Evolutionary conservation across 1,139 yeast species (phyloP).

Genomic region (Hanseniaspora uvarum): DNA sequence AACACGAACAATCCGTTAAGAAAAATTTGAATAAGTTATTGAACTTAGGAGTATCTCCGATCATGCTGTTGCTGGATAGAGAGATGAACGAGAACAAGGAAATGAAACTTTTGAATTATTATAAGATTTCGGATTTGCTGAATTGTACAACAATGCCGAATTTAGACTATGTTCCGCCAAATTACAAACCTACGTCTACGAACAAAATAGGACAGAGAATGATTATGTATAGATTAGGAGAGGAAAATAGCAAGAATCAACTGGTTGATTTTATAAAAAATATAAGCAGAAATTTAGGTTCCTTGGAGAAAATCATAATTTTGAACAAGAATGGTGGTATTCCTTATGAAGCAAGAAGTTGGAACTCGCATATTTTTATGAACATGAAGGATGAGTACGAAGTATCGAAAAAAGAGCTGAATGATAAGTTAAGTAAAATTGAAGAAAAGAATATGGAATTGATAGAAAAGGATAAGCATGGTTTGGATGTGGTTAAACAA

Average conservation of each 20-base stretch:
- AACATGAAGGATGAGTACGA: slow-evolving; percentile 75
- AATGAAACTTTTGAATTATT: slow-evolving; percentile 19
- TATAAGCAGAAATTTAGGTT: slow-evolving; percentile 30
- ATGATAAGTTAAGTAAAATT: slow-evolving; percentile 19
- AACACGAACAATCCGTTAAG: not conserved
- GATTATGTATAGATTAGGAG: slow-evolving; percentile 23
- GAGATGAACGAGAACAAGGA: slow-evolving; percentile 18
- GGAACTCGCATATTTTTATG: slow-evolving; percentile 78
- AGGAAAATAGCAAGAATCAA: not conserved
- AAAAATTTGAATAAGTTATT: not conserved
- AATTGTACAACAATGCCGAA: slow-evolving; percentile 17
- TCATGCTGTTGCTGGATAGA: not conserved
- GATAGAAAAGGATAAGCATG: slow-evolving; percentile 42
- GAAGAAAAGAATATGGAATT: not conserved
- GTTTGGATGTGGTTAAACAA: slow-evolving; percentile 36
- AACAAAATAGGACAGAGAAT: slow-evolving; percentile 19
- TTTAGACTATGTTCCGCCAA: slow-evolving; percentile 28
- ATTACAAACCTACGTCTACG: slow-evolving; percentile 24
- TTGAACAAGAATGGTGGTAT: slow-evolving; percentile 81
- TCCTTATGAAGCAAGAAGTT: slow-evolving; percentile 72
- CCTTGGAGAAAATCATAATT: slow-evolving; percentile 70
- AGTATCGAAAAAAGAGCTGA: slow-evolving; percentile 35
- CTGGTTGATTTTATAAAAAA: slow-evolving; percentile 18
- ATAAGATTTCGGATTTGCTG: slow-evolving; percentile 7
- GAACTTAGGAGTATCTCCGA: not conserved